Evolutionary conservation across 768 basidiomycete species (phyloP).

Genomic region (Lenzites betulinus): DNA sequence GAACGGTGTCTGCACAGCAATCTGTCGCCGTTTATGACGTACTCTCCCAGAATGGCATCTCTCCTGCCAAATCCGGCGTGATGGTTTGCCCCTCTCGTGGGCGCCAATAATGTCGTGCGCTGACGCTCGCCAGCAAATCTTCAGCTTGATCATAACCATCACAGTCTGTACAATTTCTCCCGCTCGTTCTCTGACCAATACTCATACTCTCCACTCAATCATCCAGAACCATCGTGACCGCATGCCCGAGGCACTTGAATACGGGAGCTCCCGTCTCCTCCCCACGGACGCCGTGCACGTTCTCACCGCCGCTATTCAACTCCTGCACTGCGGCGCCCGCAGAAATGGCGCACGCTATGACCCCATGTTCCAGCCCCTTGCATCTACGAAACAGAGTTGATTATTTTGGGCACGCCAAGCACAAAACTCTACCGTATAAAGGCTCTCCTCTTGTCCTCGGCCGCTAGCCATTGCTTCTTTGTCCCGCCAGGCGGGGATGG

Average conservation of each 20-base stretch:
- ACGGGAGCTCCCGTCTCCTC: not conserved
- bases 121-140: not conserved
- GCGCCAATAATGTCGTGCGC: not conserved
- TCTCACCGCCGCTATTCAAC: not conserved
- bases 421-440: no score
- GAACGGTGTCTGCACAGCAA: not conserved
- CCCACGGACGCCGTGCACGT: not conserved
- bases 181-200: not conserved
- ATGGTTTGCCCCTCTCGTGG: not conserved
- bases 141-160: not conserved
- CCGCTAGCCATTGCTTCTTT: not conserved
- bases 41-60: not conserved
- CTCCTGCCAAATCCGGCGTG: not conserved
- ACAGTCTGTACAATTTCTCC: not conserved
- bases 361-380: not conserved
- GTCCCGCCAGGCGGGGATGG: not conserved
- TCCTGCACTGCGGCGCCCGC: not conserved
- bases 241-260: not conserved
- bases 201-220: not conserved
- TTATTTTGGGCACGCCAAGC: constrained; percentile 8
- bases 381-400: not conserved
- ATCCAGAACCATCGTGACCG: not conserved
- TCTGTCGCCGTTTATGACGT: not conserved
- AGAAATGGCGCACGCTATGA: not conserved
- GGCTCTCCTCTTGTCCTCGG: not conserved